phyloP scores from a whole-genome alignment of 1,284 basidiomycete species.

The Apiotrichum laibachii region DNA sequence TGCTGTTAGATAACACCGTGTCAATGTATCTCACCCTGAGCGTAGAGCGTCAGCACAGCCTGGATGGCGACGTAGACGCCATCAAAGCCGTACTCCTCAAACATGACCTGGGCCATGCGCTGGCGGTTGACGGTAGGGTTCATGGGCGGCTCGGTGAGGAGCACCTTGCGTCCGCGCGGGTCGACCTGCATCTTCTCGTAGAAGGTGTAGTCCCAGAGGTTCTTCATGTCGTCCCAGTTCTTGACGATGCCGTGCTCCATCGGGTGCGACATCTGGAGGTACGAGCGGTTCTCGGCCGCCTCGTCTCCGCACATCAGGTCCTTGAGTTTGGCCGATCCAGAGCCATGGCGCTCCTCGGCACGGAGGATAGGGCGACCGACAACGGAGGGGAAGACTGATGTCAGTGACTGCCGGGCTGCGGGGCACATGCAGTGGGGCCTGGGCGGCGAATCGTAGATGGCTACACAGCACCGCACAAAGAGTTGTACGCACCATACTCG shows the following conservation, averaged over 20 bases:
- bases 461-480: not conserved
- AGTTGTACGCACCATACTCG: slow-evolving; percentile 70
- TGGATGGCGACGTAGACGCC: slow-evolving; percentile 98
- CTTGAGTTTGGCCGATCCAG: slow-evolving; percentile 73
- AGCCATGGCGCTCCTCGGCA: slow-evolving; percentile 81
- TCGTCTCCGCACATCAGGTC: slow-evolving; percentile 99
- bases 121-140: slow-evolving; percentile 92
- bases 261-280: slow-evolving; percentile 93
- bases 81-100: slow-evolving; percentile 95
- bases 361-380: slow-evolving; percentile 95
- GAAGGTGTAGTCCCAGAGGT: slow-evolving; percentile 98
- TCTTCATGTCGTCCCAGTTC: slow-evolving; percentile 99
- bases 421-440: no score
- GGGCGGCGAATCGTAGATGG: not conserved
- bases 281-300: slow-evolving; percentile 89
- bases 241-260: slow-evolving; percentile 99
- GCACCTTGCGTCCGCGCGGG: slow-evolving; percentile 80
- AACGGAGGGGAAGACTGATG: slow-evolving; percentile 87
- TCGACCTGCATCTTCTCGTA: slow-evolving; percentile 90
- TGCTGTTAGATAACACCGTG: slow-evolving; percentile 43
- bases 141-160: slow-evolving; percentile 99
- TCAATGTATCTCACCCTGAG: slow-evolving; percentile 69
- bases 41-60: slow-evolving; percentile 95
- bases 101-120: slow-evolving; percentile 97
- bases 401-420: not conserved